Evolutionary conservation across 176 grass and related monocot species (phyloP).

Genomic region (Zoysia japonica): DNA sequence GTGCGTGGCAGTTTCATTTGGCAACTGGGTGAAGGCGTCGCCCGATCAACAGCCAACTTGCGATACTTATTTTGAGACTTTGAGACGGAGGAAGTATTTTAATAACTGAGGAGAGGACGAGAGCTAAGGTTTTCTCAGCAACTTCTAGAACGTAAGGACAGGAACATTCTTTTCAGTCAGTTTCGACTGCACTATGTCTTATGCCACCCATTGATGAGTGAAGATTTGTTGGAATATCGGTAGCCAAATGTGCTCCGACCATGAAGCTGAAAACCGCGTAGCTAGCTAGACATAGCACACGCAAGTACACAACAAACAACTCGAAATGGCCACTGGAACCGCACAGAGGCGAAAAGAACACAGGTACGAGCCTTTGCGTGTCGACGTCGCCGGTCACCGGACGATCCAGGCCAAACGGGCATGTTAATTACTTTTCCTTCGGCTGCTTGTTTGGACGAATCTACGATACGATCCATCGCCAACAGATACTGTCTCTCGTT

Average conservation of each 20-base stretch:
- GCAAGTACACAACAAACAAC: constrained; percentile 9
- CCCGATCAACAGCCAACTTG: background rate
- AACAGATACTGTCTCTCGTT: too few species aligned
- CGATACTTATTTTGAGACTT: too few species aligned
- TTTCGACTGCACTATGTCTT: constrained; percentile 8
- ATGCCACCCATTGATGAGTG: background rate
- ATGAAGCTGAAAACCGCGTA: background rate
- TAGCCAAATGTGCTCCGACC: background rate
- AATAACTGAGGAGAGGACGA: too few species aligned
- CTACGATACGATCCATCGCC: too few species aligned
- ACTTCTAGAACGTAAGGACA: background rate
- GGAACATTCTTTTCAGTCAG: background rate
- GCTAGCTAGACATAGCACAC: too few species aligned
- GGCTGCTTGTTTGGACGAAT: too few species aligned
- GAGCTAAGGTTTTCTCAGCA: background rate
- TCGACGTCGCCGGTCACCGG: too few species aligned
- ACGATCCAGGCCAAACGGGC: too few species aligned
- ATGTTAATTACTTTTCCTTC: too few species aligned
- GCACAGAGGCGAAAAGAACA: background rate
- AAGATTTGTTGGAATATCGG: background rate
- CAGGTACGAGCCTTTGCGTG: too few species aligned
- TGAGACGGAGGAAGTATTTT: too few species aligned
- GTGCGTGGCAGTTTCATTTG: constrained; percentile 8
- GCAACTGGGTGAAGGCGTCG: background rate
- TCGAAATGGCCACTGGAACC: constrained; percentile 40